These are phyloP conservation scores for Ramaria rubella DNA, from an alignment of 768 basidiomycete species.

Conservation along the genomic window DNA sequence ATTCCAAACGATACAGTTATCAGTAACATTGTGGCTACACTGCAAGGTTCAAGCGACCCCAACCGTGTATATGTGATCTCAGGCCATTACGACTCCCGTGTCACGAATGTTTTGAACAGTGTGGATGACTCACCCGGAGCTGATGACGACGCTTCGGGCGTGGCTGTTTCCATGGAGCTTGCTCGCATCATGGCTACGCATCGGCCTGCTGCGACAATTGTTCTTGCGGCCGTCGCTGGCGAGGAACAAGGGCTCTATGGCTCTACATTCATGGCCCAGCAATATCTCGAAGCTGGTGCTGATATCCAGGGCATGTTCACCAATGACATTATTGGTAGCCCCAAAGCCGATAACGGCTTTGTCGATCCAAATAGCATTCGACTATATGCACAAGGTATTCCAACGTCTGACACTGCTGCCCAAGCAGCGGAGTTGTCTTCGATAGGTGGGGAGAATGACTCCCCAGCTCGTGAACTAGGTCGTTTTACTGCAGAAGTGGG, in stretches of 20 bases:
- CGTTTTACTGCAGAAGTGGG: slow-evolving; percentile 48
- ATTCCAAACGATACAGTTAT: slow-evolving; percentile 41
- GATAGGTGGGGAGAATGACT: slow-evolving; percentile 50
- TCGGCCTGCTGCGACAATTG: slow-evolving; percentile 43
- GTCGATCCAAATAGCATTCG: slow-evolving; percentile 43
- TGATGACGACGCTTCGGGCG: slow-evolving; percentile 49
- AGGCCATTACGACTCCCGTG: slow-evolving; percentile 49
- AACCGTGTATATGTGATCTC: slow-evolving; percentile 48
- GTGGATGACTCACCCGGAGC: slow-evolving; percentile 44
- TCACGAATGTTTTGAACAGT: slow-evolving; percentile 24
- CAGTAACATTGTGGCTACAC: slow-evolving; percentile 46
- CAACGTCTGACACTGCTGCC: slow-evolving; percentile 35
- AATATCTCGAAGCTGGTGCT: slow-evolving; percentile 34
- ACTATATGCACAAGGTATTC: slow-evolving; percentile 47
- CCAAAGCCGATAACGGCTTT: slow-evolving; percentile 42
- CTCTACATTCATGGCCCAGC: slow-evolving; percentile 40
- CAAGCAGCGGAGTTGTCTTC: slow-evolving; percentile 29
- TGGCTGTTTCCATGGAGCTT: slow-evolving; percentile 48
- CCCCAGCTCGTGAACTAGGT: slow-evolving; percentile 44
- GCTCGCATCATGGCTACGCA: slow-evolving; percentile 43
- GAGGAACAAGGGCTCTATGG: slow-evolving; percentile 50
- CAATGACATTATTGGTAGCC: slow-evolving; percentile 51
- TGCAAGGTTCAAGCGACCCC: slow-evolving; percentile 41
- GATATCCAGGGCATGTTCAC: slow-evolving; percentile 54
- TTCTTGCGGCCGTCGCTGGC: slow-evolving; percentile 44